Evolutionary conservation across 2,329 filamentous ascomycete genomes (phyloP), one percentile per base, ranked within the genome.

Genomic region (Colletotrichum scovillei): DNA sequence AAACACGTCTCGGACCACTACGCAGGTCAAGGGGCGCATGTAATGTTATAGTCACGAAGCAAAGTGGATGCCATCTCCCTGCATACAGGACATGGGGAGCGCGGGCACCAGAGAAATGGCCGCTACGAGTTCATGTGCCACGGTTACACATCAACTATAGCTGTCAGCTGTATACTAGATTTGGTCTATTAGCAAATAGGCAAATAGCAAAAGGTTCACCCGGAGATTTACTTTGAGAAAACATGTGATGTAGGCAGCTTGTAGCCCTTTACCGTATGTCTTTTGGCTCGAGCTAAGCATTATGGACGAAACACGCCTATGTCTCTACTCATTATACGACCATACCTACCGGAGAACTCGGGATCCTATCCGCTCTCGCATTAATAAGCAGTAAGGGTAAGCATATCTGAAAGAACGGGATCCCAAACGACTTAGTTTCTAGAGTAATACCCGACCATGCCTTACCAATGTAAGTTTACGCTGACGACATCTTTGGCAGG

Each of bases 41-140:
- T 73, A 73, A 71, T 73, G 67, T 73, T 60, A 62, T 73, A 58
- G 35, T 35, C 26, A 58, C 56, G 62, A 71, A 71, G 56, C 67
- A 46, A 63, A 62, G 67, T 56, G 46, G 71, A 53, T 66, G 67
- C 60, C 46, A 63, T 42, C 35, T 71, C 62, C 62, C 70, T 71
- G 56, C 67, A 66, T 63, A 42, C 60, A 52, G 28, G 57, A 66
- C 35, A 57, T 70, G 71, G 71, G 57, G 32, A 32, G 16, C 49
- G 38, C 56, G 63, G 4, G 57, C 52, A 38, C 53, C 24, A 28
- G 62, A 12, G 62, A 38, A 57, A 28, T 12, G 22, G 24, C 62
- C 35, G 56, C 62, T 19, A 64, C 46, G 66, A 69, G 66, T 64
- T 65, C 66, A 70, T 60, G 53, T 70, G 67, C 30, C 49, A 62